phyloP scores from a whole-genome alignment of 2,329 filamentous ascomycete species.

The Phialemoniopsis sp. region DNA sequence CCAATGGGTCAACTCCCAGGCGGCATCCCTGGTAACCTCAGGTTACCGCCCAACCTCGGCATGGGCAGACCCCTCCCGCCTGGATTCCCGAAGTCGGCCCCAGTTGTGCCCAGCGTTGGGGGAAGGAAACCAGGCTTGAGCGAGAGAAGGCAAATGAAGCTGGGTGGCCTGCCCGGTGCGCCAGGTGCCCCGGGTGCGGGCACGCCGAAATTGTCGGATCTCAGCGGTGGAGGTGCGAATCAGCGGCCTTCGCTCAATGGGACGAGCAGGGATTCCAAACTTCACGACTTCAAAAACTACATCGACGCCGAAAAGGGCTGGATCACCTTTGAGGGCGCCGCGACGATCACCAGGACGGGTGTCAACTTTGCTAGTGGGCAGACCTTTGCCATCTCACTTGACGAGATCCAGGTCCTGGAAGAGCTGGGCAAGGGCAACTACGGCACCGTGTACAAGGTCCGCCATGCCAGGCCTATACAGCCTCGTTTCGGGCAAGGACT shows the following conservation, averaged over 20 bases:
- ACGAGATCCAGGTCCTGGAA: constrained; percentile 89
- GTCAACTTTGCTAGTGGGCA: constrained; percentile 90
- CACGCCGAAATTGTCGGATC: constrained; percentile 40
- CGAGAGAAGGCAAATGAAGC: constrained; percentile 61
- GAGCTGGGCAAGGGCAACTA: constrained; percentile 98
- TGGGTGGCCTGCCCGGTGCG: constrained; percentile 38
- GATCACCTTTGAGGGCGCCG: constrained; percentile 89
- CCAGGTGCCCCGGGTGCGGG: constrained; percentile 27
- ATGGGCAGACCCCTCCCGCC: constrained; percentile 41
- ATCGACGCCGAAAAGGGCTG: constrained; percentile 90
- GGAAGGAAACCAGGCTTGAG: constrained; percentile 51
- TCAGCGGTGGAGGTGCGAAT: constrained; percentile 16
- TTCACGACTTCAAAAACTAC: constrained; percentile 67
- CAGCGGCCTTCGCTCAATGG: constrained; percentile 25
- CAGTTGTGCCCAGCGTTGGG: constrained; percentile 31
- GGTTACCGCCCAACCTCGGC: constrained; percentile 26
- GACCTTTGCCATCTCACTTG: constrained; percentile 88
- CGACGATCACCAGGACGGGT: constrained; percentile 80
- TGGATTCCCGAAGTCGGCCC: constrained; percentile 49
- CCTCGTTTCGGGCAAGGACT: constrained; percentile 58
- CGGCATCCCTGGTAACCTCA: constrained; percentile 37
- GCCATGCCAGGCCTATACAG: constrained; percentile 65
- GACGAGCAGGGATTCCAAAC: constrained; percentile 38
- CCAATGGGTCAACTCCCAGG: constrained; percentile 21
- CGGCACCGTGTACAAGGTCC: constrained; percentile 94